These are phyloP conservation scores for Clonostachys byssicola DNA, from an alignment of 2,329 filamentous ascomycete genomes.

Conservation along the genomic window DNA sequence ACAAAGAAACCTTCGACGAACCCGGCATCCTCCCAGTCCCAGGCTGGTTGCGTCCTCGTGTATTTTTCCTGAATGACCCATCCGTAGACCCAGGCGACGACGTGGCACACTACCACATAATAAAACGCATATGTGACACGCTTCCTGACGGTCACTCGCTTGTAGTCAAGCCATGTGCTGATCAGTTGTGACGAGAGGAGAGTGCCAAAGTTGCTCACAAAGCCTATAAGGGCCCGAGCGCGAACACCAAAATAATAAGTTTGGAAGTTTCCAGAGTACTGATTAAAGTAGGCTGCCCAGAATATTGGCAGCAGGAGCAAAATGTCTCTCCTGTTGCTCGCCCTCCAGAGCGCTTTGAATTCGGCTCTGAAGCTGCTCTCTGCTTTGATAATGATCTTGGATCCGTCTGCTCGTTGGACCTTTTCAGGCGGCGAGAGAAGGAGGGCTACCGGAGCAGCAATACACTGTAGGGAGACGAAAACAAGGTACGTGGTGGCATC, in stretches of 20 bases:
- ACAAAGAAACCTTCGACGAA: slow-evolving; percentile 12
- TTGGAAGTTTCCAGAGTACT: slow-evolving; percentile 5
- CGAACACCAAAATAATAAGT: slow-evolving; percentile 11
- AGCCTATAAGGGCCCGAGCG: slow-evolving; percentile 8
- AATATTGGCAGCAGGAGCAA: slow-evolving; percentile 5
- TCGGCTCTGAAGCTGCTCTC: slow-evolving; percentile 2
- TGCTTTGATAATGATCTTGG: slow-evolving; percentile 3
- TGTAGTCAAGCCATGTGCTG: slow-evolving; percentile 13
- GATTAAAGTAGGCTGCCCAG: slow-evolving; percentile 4
- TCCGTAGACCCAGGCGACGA: slow-evolving; percentile 10
- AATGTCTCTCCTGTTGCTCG: slow-evolving; percentile 1
- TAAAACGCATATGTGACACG: slow-evolving; percentile 9
- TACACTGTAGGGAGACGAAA: slow-evolving; percentile 36
- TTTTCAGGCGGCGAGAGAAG: slow-evolving; percentile 39
- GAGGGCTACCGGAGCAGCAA: slow-evolving; percentile 37
- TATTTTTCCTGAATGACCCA: slow-evolving; percentile 10
- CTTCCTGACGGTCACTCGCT: slow-evolving; percentile 7
- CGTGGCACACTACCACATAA: slow-evolving; percentile 6
- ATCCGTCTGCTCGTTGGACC: slow-evolving; percentile 31
- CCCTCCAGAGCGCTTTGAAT: slow-evolving; percentile 2
- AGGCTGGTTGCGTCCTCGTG: slow-evolving; percentile 1
- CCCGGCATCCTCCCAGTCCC: slow-evolving; percentile 9
- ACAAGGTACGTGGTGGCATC: slow-evolving; percentile 19
- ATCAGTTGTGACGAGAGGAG: slow-evolving; percentile 12
- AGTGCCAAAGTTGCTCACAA: slow-evolving; percentile 8